Evolutionary conservation across 306 rosid genomes (phyloP).

Genomic region (Adenanthera pavonina): DNA sequence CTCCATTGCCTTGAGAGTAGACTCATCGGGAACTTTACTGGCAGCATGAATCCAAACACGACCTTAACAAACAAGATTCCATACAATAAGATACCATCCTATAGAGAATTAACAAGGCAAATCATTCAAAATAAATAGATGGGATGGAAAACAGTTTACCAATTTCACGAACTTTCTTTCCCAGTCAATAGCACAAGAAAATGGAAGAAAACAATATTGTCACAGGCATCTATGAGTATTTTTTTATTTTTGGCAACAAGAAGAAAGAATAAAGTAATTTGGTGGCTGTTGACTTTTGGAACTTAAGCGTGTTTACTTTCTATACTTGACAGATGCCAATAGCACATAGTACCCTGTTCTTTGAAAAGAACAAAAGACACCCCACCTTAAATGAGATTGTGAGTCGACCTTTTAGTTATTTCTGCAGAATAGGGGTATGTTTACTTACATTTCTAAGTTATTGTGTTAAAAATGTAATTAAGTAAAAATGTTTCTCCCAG

Average conservation of each 20-base stretch:
- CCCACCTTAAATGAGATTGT: no score
- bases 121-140: not conserved
- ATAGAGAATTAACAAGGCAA: not conserved
- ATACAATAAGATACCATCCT: constrained; percentile 13
- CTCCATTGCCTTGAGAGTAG: constrained; percentile 94
- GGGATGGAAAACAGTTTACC: not conserved
- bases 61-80: constrained; percentile 55
- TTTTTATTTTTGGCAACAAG: not conserved
- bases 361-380: no score
- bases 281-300: constrained; percentile 1
- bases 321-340: not conserved
- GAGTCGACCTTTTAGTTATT: no score
- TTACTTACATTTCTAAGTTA: no score
- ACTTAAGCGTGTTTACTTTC: not conserved
- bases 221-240: not conserved
- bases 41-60: constrained; percentile 99
- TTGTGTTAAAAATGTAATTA: no score
- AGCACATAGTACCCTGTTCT: not conserved
- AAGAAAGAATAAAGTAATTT: not conserved
- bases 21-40: constrained; percentile 86
- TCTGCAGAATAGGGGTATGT: no score
- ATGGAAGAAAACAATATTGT: not conserved
- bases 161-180: not conserved
- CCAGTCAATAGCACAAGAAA: not conserved
- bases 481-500: no score